Evolutionary conservation across 176 grass and related monocot species (phyloP).

Genomic region (Avena atlantica): DNA sequence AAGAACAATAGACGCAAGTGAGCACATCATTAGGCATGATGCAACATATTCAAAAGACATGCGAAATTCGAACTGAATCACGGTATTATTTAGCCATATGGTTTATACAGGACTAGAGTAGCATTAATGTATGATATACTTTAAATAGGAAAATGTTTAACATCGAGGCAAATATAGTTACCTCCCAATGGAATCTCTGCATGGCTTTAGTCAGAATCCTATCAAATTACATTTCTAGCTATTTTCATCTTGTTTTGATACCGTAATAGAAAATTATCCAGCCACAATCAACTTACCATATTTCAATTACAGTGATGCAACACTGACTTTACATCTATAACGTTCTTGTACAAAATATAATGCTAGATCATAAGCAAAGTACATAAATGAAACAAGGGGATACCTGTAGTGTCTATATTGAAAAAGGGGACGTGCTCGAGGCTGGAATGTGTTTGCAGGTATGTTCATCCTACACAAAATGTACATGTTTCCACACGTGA

Average conservation of each 20-base stretch:
- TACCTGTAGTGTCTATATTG: constrained; percentile 99
- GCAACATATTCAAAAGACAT: constrained; percentile 3
- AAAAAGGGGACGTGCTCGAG: constrained; percentile 87
- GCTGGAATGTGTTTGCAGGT: constrained; percentile 85
- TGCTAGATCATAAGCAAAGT: constrained; percentile 21
- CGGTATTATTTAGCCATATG: constrained; percentile 16
- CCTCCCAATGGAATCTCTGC: background rate
- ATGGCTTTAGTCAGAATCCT: constrained; percentile 3
- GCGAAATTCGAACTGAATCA: constrained; percentile 18
- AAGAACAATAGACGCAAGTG: constrained; percentile 44
- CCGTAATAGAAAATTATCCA: background rate
- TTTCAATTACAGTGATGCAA: constrained; percentile 32
- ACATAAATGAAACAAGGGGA: constrained; percentile 31
- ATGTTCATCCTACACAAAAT: constrained; percentile 74
- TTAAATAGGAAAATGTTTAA: constrained; percentile 7
- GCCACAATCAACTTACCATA: background rate
- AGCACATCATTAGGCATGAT: constrained; percentile 25
- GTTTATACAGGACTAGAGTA: constrained; percentile 11
- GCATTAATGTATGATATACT: constrained; percentile 6
- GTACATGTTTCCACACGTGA: constrained; percentile 28
- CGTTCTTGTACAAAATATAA: background rate
- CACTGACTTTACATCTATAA: constrained; percentile 6
- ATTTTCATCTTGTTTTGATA: constrained; percentile 18
- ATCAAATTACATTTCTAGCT: constrained; percentile 11
- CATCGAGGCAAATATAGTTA: background rate